phyloP scores from a whole-genome alignment of 2,329 filamentous ascomycete genomes.

The Fusarium bulbicola region DNA sequence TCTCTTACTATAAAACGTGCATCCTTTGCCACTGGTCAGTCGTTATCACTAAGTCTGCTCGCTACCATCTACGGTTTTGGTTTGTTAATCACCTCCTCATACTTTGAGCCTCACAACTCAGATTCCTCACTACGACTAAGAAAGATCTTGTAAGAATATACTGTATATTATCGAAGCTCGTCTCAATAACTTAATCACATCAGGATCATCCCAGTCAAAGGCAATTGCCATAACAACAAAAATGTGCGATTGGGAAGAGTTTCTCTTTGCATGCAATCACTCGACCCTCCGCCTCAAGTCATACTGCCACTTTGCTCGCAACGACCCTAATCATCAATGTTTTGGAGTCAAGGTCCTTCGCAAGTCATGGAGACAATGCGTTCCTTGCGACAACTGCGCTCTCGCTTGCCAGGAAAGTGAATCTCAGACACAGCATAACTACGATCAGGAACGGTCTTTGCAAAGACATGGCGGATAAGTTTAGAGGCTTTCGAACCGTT shows the following conservation, averaged over 20 bases:
- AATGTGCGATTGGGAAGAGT: conserved; percentile 79
- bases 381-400: conserved; percentile 61
- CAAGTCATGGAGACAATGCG: conserved; percentile 65
- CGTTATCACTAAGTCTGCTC: background rate
- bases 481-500: background rate
- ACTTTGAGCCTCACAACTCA: background rate
- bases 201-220: background rate
- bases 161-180: background rate
- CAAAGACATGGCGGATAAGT: background rate
- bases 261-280: conserved; percentile 73
- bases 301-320: conserved; percentile 79
- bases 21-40: background rate
- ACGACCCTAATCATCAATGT: conserved; percentile 75
- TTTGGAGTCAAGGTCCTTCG: conserved; percentile 72
- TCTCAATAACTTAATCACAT: background rate
- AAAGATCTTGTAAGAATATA: background rate
- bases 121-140: background rate
- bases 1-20: conserved; percentile 19
- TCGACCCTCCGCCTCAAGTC: conserved; percentile 67
- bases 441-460: background rate
- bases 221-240: conserved; percentile 21
- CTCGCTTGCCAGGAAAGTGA: conserved; percentile 15
- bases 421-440: conserved; percentile 2
- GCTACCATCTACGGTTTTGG: background rate
- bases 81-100: background rate